Evolutionary conservation across 1,139 yeast species (phyloP).

Genomic region (Torulaspora pretoriensis): DNA sequence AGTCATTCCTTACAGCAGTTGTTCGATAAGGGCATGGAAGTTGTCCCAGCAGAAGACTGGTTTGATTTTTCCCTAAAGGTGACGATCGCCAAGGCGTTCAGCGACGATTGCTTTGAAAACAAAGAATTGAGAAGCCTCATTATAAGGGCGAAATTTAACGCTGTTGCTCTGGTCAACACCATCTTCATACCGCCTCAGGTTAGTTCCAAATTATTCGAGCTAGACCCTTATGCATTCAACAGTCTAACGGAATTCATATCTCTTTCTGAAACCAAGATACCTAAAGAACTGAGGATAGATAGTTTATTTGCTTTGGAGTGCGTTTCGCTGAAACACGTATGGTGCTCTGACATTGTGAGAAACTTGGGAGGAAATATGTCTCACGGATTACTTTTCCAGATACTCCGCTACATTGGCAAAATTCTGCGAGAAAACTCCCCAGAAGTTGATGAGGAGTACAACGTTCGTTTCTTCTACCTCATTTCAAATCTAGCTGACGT

Average conservation of each 20-base stretch:
- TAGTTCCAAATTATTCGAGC: conserved; percentile 62
- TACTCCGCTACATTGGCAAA: conserved; percentile 57
- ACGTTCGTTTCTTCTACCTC: conserved; percentile 53
- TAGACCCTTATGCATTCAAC: conserved; percentile 70
- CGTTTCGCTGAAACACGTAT: conserved; percentile 61
- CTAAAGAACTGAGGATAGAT: conserved; percentile 51
- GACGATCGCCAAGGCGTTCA: conserved; percentile 68
- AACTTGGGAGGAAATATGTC: conserved; percentile 88
- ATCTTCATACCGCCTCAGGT: conserved; percentile 46
- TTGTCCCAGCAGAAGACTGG: conserved; percentile 62
- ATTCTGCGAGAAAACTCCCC: conserved; percentile 38
- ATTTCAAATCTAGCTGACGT: conserved; percentile 56
- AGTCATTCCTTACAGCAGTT: conserved; percentile 58
- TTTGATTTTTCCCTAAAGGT: conserved; percentile 60
- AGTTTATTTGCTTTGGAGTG: conserved; percentile 69
- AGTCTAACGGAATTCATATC: conserved; percentile 68
- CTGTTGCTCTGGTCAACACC: conserved; percentile 61
- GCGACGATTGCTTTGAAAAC: conserved; percentile 51
- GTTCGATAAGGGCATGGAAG: conserved; percentile 54
- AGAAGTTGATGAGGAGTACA: conserved; percentile 45
- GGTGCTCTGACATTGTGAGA: conserved; percentile 74
- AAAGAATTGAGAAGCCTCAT: conserved; percentile 55
- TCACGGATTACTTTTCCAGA: conserved; percentile 77
- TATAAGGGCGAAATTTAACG: conserved; percentile 59
- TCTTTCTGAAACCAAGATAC: conserved; percentile 46